Base-by-base conservation (phyloP, 1,284 basidiomycete genomes). In the Somion occarium region DNA sequence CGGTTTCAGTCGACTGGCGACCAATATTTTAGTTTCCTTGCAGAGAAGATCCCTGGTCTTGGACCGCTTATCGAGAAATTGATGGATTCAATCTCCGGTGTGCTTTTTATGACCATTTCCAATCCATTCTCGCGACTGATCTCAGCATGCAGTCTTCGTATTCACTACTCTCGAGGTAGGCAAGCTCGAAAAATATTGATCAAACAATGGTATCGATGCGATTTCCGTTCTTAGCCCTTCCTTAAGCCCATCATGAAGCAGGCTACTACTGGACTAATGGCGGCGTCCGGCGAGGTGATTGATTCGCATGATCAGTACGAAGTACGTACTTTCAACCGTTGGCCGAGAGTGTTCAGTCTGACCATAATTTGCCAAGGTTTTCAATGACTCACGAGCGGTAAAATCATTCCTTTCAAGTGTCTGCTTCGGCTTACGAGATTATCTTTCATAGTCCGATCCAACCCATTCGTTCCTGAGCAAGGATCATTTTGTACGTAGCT, bases 391-490 rank as follows among this genome's bases (percentile, higher is more conserved):
- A 1, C 72, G 76, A 49, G 86, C 89, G 15, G 85, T 87, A 62
- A 63, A 83, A 25, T 23, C 7, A 13, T 23, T 34, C 26, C 20
- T 37, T 50, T 11, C 42, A 48, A 18, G 45, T 50, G 20, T 11
- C 7, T 38, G 37, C 24, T 38, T 13, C 49, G 22, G 5, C 46
- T 11, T 18, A 13, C 3, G 26, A n/a, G 13, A 44, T 39, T 37
- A 55, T 45, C 11, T 22, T 47, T 39, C 20, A 5, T 58, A 87
- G 83, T 88, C 85, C 23, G 91, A 94, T 66, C 91, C 91, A 1
- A 93, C 90, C 1, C 91, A 93, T 67, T 89, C 87, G 3, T 88
- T 88, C 73, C 67, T 91, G 65, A 85, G 82, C 65, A 88, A 88
- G 69, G 89, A 90, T 62, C 86, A 89, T 59, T 88, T 89, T 56